Conservation (phyloP, 805 yeast genomes). For the Monosporozyma aquatica region DNA sequence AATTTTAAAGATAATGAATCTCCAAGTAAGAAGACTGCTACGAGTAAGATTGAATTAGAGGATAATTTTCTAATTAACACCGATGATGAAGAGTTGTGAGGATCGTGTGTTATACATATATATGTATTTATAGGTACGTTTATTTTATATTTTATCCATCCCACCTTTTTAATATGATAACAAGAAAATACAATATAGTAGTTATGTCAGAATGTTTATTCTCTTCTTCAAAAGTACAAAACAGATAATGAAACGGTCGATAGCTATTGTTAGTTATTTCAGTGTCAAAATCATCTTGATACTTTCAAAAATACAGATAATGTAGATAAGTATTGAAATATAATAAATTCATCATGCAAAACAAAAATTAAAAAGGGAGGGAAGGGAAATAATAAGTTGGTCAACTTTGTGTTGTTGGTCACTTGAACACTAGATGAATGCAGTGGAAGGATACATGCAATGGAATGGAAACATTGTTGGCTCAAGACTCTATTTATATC, state of each 20-base stretch:
- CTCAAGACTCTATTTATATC: too few species aligned
- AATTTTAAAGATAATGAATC: constrained; percentile 17
- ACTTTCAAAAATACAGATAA: constrained; percentile 22
- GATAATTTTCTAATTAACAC: constrained; percentile 27
- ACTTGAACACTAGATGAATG: neutral
- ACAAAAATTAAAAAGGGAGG: too few species aligned
- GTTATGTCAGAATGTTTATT: too few species aligned
- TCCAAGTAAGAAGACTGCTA: neutral
- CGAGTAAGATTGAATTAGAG: constrained; percentile 4
- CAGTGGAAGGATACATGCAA: too few species aligned
- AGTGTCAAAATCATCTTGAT: too few species aligned
- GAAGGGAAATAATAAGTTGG: neutral
- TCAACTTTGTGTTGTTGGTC: too few species aligned
- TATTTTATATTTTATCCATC: too few species aligned
- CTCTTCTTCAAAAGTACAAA: neutral
- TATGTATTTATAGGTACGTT: too few species aligned
- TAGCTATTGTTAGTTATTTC: constrained; percentile 15
- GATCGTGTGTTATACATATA: too few species aligned
- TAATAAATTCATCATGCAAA: too few species aligned
- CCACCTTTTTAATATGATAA: neutral
- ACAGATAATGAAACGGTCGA: constrained; percentile 2
- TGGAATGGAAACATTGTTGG: too few species aligned
- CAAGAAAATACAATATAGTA: too few species aligned
- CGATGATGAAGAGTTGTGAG: constrained; percentile 27
- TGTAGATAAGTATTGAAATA: constrained; percentile 34